These are phyloP conservation scores for Sherardia arvensis DNA, from an alignment of 257 asterid species.

Conservation along the genomic window DNA sequence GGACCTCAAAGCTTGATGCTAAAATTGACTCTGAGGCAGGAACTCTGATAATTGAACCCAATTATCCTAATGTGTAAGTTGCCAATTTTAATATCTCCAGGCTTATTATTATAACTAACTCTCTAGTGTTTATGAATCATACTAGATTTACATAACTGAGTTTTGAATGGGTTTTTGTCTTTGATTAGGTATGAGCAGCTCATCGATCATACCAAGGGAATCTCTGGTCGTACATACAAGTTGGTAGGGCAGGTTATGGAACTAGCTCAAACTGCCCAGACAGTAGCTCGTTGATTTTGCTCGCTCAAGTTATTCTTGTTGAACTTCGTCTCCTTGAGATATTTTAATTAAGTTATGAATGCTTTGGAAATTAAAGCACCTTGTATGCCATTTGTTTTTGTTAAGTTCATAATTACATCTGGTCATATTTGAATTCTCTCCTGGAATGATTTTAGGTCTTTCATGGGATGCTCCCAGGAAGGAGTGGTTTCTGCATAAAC, in stretches of 20 bases:
- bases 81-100: neutral
- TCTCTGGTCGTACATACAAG: slow-evolving; percentile 78
- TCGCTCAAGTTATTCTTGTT: too few species aligned
- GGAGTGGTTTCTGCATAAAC: too few species aligned
- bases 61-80: slow-evolving; percentile 80
- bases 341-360: too few species aligned
- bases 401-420: too few species aligned
- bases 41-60: slow-evolving; percentile 79
- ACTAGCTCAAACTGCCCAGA: slow-evolving; percentile 72
- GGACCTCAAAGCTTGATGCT: slow-evolving; percentile 95
- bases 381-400: too few species aligned
- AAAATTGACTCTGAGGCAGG: slow-evolving; percentile 71
- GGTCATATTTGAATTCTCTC: too few species aligned
- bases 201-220: slow-evolving; percentile 85
- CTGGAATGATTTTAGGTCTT: too few species aligned
- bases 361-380: too few species aligned
- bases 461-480: too few species aligned
- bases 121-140: neutral
- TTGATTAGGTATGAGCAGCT: slow-evolving; percentile 82
- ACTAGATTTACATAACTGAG: neutral
- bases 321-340: too few species aligned
- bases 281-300: slow-evolving; percentile 56
- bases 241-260: slow-evolving; percentile 73
- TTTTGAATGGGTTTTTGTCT: neutral
- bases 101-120: neutral